Evolutionary conservation across 1,284 basidiomycete species (phyloP).

Genomic region (Crucibulum cyathiforme): DNA sequence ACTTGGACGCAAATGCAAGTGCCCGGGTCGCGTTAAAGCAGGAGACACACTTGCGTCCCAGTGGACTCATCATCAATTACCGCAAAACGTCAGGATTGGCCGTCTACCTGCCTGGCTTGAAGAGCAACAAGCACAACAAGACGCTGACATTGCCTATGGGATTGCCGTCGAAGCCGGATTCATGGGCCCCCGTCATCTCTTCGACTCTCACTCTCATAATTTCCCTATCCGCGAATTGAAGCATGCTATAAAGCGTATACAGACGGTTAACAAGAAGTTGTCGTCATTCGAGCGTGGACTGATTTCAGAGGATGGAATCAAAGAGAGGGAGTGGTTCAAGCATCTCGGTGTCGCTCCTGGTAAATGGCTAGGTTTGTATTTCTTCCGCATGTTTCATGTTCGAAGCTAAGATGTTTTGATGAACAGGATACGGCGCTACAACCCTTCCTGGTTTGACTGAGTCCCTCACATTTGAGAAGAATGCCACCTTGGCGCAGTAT

Average conservation of each 20-base stretch:
- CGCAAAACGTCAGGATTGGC: background rate
- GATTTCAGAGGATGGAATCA: conserved; percentile 76
- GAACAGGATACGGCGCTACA: conserved; percentile 82
- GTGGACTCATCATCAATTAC: too few species aligned
- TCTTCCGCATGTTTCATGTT: background rate
- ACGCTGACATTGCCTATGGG: background rate
- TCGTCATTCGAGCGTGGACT: conserved; percentile 85
- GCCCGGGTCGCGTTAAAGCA: background rate
- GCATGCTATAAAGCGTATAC: conserved; percentile 68
- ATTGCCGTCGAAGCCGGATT: background rate
- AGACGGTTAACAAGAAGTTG: conserved; percentile 74
- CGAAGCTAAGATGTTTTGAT: conserved; percentile 3
- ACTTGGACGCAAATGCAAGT: conserved; percentile 10
- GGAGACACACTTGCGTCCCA: too few species aligned
- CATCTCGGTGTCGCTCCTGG: conserved; percentile 91
- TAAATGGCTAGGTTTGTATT: conserved; percentile 79
- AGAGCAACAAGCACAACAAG: background rate
- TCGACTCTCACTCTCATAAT: background rate
- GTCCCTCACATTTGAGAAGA: conserved; percentile 75
- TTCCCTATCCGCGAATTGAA: conserved; percentile 50
- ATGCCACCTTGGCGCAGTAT: conserved; percentile 61
- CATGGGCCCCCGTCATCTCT: background rate
- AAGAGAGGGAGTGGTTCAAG: conserved; percentile 82
- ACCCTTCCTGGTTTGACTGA: conserved; percentile 86
- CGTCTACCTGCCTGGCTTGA: background rate